phyloP scores from a whole-genome alignment of 1,284 basidiomycete species.

The Fomitopsis betulina region DNA sequence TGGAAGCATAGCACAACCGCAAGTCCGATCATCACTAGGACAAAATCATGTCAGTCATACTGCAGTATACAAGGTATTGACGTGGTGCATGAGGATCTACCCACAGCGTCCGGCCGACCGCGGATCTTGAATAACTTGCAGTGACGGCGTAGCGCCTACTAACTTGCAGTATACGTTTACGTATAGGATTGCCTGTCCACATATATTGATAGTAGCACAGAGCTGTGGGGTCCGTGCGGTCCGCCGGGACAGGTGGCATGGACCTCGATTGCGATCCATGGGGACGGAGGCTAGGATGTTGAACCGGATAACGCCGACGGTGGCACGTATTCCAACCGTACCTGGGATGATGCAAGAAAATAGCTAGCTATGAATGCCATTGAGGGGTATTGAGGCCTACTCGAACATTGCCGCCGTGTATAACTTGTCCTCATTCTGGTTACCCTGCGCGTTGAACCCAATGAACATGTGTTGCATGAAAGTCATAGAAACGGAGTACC shows the following conservation, averaged over 20 bases:
- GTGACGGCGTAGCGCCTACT: not conserved
- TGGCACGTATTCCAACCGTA: not conserved
- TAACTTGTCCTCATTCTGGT: no score
- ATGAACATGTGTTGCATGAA: no score
- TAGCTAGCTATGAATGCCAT: no score
- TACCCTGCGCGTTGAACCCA: no score
- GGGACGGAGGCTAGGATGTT: not conserved
- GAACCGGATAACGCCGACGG: not conserved
- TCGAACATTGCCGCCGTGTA: no score
- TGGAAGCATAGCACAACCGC: not conserved
- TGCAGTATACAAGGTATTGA: not conserved
- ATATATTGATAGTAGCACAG: not conserved
- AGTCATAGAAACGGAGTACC: no score
- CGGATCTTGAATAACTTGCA: not conserved
- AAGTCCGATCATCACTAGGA: not conserved
- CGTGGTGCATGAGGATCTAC: not conserved
- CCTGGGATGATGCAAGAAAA: not conserved
- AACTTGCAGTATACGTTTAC: no score
- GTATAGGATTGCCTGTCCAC: not conserved
- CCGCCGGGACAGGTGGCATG: not conserved
- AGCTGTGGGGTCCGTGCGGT: not conserved
- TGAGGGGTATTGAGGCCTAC: no score
- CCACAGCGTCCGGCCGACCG: not conserved
- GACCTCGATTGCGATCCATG: not conserved
- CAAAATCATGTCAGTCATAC: not conserved